Conservation (phyloP, 345 rosid genomes). For the Syzygium aqueum region DNA sequence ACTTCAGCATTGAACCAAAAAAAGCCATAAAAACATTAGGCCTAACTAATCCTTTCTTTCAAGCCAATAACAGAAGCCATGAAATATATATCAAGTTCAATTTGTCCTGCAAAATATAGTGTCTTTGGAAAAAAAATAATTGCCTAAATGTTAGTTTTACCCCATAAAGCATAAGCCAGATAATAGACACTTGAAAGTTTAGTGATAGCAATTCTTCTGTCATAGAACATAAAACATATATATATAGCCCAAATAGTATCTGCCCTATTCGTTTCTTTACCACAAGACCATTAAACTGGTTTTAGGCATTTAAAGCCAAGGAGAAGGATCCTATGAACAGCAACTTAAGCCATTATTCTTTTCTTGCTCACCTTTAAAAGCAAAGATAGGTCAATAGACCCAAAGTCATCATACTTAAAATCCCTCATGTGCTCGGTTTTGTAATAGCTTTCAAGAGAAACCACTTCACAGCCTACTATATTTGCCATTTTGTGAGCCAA, state of each 20-base stretch:
- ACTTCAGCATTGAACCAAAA: neutral
- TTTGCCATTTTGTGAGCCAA: constrained; percentile 99
- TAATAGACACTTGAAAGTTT: neutral
- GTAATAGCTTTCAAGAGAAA: constrained; percentile 95
- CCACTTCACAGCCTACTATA: constrained; percentile 98
- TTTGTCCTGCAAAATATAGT: neutral
- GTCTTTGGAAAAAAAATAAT: neutral
- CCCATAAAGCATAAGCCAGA: neutral
- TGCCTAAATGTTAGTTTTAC: neutral
- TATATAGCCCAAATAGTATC: neutral
- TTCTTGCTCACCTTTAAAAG: constrained; percentile 65
- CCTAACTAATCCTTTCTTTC: neutral
- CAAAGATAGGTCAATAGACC: constrained; percentile 77
- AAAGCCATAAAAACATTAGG: neutral
- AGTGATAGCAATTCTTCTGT: neutral
- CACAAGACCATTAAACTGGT: neutral
- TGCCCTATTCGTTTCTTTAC: neutral
- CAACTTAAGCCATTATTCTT: neutral
- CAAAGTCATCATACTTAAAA: constrained; percentile 87
- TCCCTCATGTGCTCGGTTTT: constrained; percentile 79
- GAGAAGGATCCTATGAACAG: neutral
- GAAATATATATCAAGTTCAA: neutral
- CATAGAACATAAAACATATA: neutral
- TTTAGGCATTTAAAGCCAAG: neutral
- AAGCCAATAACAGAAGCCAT: neutral